Conservation (phyloP, 176 grass and related monocot genomes). For the Juncus effusus region DNA sequence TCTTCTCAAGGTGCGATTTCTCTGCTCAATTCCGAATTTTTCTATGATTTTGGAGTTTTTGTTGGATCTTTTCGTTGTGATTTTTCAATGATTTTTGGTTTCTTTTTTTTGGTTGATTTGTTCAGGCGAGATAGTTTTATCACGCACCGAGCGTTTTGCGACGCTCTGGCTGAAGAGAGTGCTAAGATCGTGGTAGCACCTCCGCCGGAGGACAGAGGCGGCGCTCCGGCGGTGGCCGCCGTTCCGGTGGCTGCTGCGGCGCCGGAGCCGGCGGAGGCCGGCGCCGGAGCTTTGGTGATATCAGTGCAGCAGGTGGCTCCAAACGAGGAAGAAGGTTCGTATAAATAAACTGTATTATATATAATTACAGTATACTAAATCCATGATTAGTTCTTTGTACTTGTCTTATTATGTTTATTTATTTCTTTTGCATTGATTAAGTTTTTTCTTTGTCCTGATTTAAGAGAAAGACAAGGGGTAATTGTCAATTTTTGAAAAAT, state of each 20-base stretch:
- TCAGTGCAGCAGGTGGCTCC: slow-evolving; percentile 35
- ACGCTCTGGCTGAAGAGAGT: slow-evolving; percentile 90
- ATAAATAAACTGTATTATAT: neutral
- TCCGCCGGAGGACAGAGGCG: slow-evolving; percentile 26
- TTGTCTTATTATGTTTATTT: slow-evolving; percentile 25
- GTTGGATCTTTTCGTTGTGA: neutral
- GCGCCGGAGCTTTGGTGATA: slow-evolving; percentile 12
- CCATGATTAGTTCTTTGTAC: slow-evolving; percentile 1
- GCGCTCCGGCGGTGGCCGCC: neutral
- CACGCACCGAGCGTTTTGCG: slow-evolving; percentile 96
- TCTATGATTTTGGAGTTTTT: neutral
- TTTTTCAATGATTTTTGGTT: slow-evolving; percentile 1
- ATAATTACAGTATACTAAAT: neutral
- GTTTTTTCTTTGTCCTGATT: slow-evolving; percentile 5
- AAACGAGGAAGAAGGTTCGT: slow-evolving; percentile 18
- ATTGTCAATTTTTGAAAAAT: slow-evolving; percentile 25
- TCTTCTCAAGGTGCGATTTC: slow-evolving; percentile 56
- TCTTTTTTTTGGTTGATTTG: slow-evolving; percentile 7
- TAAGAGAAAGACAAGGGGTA: neutral
- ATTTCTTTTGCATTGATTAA: neutral
- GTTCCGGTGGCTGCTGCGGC: neutral
- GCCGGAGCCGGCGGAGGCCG: slow-evolving; percentile 2
- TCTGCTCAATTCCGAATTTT: slow-evolving; percentile 5
- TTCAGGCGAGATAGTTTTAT: slow-evolving; percentile 97
- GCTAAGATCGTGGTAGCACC: slow-evolving; percentile 41